Percentiles rank a stretch among this genome's conserved stretches.
These are phyloP conservation scores for Kwoniella newhampshirensis DNA, from an alignment of 768 basidiomycete species.

Conservation along the genomic window DNA sequence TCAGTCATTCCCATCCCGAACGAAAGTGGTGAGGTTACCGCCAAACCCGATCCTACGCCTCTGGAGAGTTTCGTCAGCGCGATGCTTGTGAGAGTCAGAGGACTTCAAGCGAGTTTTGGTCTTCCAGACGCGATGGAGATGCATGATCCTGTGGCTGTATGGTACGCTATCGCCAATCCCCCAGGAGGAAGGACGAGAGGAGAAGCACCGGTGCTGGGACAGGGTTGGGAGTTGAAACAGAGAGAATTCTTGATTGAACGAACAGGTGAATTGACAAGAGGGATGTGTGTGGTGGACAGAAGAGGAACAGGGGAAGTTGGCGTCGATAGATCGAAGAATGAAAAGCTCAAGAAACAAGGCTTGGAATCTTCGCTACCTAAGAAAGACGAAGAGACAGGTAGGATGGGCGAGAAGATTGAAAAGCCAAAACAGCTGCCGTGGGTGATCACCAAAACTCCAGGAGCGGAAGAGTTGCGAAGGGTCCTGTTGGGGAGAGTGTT, in stretches of 20 bases:
- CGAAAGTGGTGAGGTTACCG: neutral
- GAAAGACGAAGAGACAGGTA: slow-evolving; percentile 22
- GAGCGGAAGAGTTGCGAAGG: slow-evolving; percentile 37
- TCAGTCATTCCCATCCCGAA: slow-evolving; percentile 14
- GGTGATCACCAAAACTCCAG: slow-evolving; percentile 46
- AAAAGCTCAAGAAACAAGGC: slow-evolving; percentile 19
- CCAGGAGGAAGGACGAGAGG: slow-evolving; percentile 40
- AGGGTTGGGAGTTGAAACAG: slow-evolving; percentile 62
- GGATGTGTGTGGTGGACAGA: slow-evolving; percentile 83
- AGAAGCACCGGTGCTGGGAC: slow-evolving; percentile 40
- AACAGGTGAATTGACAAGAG: slow-evolving; percentile 73
- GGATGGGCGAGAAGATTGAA: slow-evolving; percentile 26
- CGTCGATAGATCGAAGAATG: slow-evolving; percentile 57
- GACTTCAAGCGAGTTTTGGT: slow-evolving; percentile 75
- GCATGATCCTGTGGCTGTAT: slow-evolving; percentile 85
- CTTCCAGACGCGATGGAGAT: slow-evolving; percentile 78
- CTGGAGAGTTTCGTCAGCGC: slow-evolving; percentile 67
- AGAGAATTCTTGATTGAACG: slow-evolving; percentile 70
- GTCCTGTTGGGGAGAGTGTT: slow-evolving; percentile 47
- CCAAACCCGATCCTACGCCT: slow-evolving; percentile 51
- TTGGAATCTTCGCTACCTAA: slow-evolving; percentile 8
- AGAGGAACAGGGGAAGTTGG: slow-evolving; percentile 60
- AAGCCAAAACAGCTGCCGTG: slow-evolving; percentile 32
- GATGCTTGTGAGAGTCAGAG: slow-evolving; percentile 70
- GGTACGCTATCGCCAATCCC: slow-evolving; percentile 66